Evolutionary conservation across 2,329 filamentous ascomycete species (phyloP).

Genomic region (Arthrobotrys sinensis): DNA sequence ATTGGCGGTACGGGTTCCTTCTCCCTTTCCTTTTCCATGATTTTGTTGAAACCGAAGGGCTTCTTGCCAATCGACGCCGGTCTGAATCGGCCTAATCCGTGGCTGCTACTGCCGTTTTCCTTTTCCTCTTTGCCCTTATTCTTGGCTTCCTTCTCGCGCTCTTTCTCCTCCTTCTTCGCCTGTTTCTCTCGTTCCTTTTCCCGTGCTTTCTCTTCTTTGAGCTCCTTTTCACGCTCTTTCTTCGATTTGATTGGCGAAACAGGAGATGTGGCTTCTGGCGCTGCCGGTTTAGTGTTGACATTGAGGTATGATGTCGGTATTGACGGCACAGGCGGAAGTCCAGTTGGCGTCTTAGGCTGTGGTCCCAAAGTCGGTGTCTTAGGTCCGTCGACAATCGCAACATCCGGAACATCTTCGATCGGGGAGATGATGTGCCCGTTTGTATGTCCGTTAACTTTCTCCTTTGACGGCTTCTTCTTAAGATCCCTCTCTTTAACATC

Average conservation of each 20-base stretch:
- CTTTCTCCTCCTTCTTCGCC: constrained; percentile 55
- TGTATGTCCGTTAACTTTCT: constrained; percentile 58
- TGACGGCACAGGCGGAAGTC: constrained; percentile 56
- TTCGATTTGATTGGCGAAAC: constrained; percentile 62
- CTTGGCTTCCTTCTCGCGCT: constrained; percentile 45
- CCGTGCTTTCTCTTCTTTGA: constrained; percentile 62
- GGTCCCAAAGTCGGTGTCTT: constrained; percentile 59
- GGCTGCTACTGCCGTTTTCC: constrained; percentile 49
- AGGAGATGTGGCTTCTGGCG: constrained; percentile 51
- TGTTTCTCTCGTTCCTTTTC: constrained; percentile 62
- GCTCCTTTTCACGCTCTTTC: constrained; percentile 62
- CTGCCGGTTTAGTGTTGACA: constrained; percentile 22
- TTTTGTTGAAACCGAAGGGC: constrained; percentile 55
- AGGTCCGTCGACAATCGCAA: constrained; percentile 51
- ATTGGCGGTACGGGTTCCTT: constrained; percentile 54
- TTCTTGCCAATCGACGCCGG: constrained; percentile 58
- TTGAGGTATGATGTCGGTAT: constrained; percentile 58
- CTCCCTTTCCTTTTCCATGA: constrained; percentile 53
- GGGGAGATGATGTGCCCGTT: constrained; percentile 50
- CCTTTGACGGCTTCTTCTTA: constrained; percentile 62
- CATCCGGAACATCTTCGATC: constrained; percentile 57
- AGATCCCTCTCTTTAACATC: constrained; percentile 60
- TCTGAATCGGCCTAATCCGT: constrained; percentile 54
- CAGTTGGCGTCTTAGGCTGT: constrained; percentile 50
- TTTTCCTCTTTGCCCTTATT: constrained; percentile 54